phyloP scores from a whole-genome alignment of 257 asterid genomes.

The Penstemon barbatus region DNA sequence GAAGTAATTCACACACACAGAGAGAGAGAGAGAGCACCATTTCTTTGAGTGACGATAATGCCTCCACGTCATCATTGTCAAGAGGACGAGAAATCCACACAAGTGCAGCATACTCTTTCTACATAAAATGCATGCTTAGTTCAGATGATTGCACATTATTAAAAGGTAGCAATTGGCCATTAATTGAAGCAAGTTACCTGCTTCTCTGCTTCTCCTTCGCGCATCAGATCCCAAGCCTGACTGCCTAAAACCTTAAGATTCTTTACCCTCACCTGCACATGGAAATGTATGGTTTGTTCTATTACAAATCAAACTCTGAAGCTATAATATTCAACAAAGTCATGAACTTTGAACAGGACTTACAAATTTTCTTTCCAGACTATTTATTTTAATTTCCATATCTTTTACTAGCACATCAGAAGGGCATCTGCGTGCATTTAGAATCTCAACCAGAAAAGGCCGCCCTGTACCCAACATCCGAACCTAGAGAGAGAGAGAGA shows the following conservation, averaged over 20 bases:
- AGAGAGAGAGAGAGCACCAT: constrained; percentile 41
- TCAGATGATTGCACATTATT: constrained; percentile 19
- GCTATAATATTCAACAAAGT: constrained; percentile 18
- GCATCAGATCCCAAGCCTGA: constrained; percentile 93
- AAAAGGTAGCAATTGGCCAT: constrained; percentile 5
- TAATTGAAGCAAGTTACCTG: constrained; percentile 52
- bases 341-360: constrained; percentile 30
- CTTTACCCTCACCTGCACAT: constrained; percentile 69
- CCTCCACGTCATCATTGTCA: constrained; percentile 47
- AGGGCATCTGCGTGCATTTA: constrained; percentile 73
- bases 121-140: constrained; percentile 30
- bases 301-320: constrained; percentile 25
- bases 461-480: constrained; percentile 97
- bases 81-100: constrained; percentile 90
- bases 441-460: constrained; percentile 90
- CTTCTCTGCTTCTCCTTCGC: constrained; percentile 98
- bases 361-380: constrained; percentile 63
- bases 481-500: constrained; percentile 51
- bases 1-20: background rate
- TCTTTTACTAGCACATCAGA: constrained; percentile 65
- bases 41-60: constrained; percentile 56
- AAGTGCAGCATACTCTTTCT: constrained; percentile 90
- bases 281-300: constrained; percentile 18
- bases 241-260: constrained; percentile 71
- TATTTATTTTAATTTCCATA: constrained; percentile 71